Evolutionary conservation across 2,329 filamentous ascomycete species (phyloP).

Genomic region (Claviceps sp.): DNA sequence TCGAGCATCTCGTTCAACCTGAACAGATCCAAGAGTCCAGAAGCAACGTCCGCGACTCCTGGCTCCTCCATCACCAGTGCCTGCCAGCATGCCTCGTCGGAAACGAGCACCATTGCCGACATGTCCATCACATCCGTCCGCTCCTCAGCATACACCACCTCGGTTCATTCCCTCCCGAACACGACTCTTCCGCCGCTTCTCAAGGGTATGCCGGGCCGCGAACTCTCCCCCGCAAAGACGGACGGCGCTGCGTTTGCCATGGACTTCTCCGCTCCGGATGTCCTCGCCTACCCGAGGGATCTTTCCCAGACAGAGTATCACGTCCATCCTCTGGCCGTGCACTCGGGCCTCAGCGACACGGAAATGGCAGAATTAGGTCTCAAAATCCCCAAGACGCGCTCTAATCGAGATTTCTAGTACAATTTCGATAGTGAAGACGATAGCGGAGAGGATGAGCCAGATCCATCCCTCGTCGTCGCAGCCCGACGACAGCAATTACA

Average conservation of each 20-base stretch:
- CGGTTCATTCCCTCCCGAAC: conserved; percentile 3
- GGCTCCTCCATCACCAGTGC: not conserved
- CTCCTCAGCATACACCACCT: conserved; percentile 2
- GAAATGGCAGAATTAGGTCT: conserved; percentile 19
- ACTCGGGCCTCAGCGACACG: conserved; percentile 13
- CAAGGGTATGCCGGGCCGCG: conserved; percentile 24
- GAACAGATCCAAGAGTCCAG: conserved; percentile 7
- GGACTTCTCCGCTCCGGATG: conserved; percentile 16
- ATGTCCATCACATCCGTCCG: conserved; percentile 1
- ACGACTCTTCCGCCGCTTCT: conserved; percentile 28
- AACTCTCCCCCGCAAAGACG: conserved; percentile 24
- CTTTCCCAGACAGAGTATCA: conserved; percentile 21
- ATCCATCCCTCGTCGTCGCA: not conserved
- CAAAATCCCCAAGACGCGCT: conserved; percentile 19
- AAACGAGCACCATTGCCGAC: conserved; percentile 3
- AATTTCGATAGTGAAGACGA: conserved; percentile 22
- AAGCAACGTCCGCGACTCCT: not conserved
- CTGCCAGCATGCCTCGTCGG: not conserved
- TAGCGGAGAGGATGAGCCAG: conserved; percentile 8
- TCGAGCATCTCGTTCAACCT: conserved; percentile 5
- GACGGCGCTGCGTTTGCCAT: conserved; percentile 22
- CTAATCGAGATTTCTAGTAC: conserved; percentile 24
- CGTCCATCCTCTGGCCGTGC: conserved; percentile 22
- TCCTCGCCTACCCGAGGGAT: conserved; percentile 21
- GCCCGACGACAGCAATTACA: not conserved